These are phyloP conservation scores for Stagonosporopsis chrysanthemi DNA, from an alignment of 2,329 filamentous ascomycete genomes.

Conservation along the genomic window DNA sequence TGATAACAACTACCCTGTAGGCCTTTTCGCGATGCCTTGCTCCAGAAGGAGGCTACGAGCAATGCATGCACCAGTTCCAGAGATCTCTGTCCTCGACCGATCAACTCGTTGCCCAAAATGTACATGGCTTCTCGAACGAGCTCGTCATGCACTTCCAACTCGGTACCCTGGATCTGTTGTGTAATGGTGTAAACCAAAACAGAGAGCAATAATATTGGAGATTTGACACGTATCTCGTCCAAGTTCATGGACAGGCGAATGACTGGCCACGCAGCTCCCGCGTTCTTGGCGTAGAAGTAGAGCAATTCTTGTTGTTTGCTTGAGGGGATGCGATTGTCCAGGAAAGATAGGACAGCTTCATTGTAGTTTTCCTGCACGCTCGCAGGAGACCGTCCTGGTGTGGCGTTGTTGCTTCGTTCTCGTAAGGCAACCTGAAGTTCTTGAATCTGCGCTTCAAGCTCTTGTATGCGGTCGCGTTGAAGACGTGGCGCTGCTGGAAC, in stretches of 20 bases:
- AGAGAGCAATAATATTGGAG: slow-evolving; percentile 33
- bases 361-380: slow-evolving; percentile 25
- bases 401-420: slow-evolving; percentile 27
- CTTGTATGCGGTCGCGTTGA: slow-evolving; percentile 37
- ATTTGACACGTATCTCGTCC: slow-evolving; percentile 29
- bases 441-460: slow-evolving; percentile 37
- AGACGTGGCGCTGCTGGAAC: slow-evolving; percentile 36
- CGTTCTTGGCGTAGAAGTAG: slow-evolving; percentile 23
- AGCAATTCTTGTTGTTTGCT: slow-evolving; percentile 33
- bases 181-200: slow-evolving; percentile 30
- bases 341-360: slow-evolving; percentile 27
- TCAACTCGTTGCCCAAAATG: slow-evolving; percentile 32
- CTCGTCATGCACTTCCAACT: slow-evolving; percentile 35
- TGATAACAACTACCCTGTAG: slow-evolving; percentile 36
- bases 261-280: slow-evolving; percentile 32
- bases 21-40: slow-evolving; percentile 28
- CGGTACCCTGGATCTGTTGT: slow-evolving; percentile 30
- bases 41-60: slow-evolving; percentile 35
- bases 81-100: slow-evolving; percentile 34
- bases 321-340: slow-evolving; percentile 31
- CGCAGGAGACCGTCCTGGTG: slow-evolving; percentile 27
- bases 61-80: slow-evolving; percentile 40
- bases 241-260: slow-evolving; percentile 21
- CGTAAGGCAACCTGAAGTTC: slow-evolving; percentile 29
- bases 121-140: slow-evolving; percentile 33